phyloP scores from a whole-genome alignment of 1,139 yeast species.

The Yarrowia galli region DNA sequence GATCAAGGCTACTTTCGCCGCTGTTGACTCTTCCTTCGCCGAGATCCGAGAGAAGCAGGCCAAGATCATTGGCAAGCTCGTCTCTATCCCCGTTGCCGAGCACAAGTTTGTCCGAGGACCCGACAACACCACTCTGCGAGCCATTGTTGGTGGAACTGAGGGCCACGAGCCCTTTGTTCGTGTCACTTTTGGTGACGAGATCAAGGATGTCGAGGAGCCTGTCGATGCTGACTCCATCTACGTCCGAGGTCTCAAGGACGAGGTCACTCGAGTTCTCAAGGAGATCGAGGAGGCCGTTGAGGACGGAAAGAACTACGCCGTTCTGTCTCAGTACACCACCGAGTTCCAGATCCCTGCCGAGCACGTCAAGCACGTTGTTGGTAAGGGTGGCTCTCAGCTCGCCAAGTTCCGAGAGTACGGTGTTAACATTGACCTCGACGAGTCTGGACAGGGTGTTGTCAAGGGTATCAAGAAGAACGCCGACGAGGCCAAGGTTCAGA shows the following conservation, averaged over 20 bases:
- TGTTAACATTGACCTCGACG: constrained; percentile 75
- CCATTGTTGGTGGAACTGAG: constrained; percentile 53
- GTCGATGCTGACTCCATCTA: constrained; percentile 56
- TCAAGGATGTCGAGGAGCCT: constrained; percentile 48
- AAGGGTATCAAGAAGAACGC: constrained; percentile 83
- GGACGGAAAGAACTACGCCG: constrained; percentile 70
- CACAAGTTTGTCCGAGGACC: constrained; percentile 69
- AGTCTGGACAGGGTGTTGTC: constrained; percentile 64
- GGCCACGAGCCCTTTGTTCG: constrained; percentile 44
- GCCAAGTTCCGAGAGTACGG: constrained; percentile 75
- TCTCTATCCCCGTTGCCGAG: constrained; percentile 60
- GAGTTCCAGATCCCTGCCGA: constrained; percentile 68
- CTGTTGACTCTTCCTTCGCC: constrained; percentile 61
- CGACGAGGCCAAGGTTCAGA: constrained; percentile 70
- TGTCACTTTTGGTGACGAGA: constrained; percentile 47
- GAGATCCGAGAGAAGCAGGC: constrained; percentile 66
- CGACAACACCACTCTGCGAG: constrained; percentile 56
- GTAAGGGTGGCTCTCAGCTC: constrained; percentile 83
- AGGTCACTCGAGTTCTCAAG: constrained; percentile 61
- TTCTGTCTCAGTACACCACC: constrained; percentile 63
- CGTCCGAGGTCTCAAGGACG: constrained; percentile 67
- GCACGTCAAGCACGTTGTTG: constrained; percentile 81
- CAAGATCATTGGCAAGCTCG: constrained; percentile 59
- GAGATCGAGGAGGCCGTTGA: constrained; percentile 64
- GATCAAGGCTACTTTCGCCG: constrained; percentile 50